phyloP scores from a whole-genome alignment of 2,329 filamentous ascomycete genomes.

The Huntiella savannae region DNA sequence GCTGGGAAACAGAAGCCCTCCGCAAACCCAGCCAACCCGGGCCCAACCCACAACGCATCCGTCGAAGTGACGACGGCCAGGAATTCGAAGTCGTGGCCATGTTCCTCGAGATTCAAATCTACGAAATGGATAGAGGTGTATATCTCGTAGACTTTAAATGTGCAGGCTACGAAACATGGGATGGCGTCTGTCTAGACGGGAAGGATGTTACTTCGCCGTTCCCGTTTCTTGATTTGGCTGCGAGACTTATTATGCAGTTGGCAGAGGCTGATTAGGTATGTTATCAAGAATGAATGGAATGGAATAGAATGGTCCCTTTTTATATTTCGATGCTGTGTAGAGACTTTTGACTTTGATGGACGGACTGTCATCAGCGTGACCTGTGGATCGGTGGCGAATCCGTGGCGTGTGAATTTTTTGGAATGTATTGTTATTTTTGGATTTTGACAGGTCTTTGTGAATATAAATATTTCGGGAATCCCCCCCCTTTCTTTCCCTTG shows the following conservation, averaged over 20 bases:
- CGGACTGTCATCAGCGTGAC: no score
- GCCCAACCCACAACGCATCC: slow-evolving; percentile 3
- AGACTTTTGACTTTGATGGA: no score
- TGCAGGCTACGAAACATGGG: slow-evolving; percentile 71
- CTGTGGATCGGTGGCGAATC: no score
- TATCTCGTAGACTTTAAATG: slow-evolving; percentile 98
- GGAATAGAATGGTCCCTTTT: not conserved
- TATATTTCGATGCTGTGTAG: not conserved
- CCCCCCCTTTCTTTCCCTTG: no score
- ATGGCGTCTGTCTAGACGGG: slow-evolving; percentile 63
- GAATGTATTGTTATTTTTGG: no score
- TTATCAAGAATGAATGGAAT: no score
- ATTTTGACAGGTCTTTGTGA: no score
- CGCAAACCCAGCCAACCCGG: slow-evolving; percentile 7
- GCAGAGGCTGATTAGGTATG: slow-evolving; percentile 57
- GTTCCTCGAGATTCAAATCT: slow-evolving; percentile 90
- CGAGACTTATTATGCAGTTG: slow-evolving; percentile 78
- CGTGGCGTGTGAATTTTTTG: no score
- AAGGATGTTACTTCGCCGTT: slow-evolving; percentile 93
- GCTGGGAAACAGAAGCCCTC: slow-evolving; percentile 52
- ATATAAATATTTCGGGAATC: no score
- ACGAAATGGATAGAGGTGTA: slow-evolving; percentile 78
- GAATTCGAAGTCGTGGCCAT: slow-evolving; percentile 56
- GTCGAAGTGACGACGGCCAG: slow-evolving; percentile 19
- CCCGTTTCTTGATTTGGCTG: slow-evolving; percentile 86